A percentile compares a stretch with the other conserved stretches of the same genome.
These are phyloP conservation scores for Hygrophorus russula DNA, from an alignment of 768 basidiomycete genomes.

Conservation along the genomic window DNA sequence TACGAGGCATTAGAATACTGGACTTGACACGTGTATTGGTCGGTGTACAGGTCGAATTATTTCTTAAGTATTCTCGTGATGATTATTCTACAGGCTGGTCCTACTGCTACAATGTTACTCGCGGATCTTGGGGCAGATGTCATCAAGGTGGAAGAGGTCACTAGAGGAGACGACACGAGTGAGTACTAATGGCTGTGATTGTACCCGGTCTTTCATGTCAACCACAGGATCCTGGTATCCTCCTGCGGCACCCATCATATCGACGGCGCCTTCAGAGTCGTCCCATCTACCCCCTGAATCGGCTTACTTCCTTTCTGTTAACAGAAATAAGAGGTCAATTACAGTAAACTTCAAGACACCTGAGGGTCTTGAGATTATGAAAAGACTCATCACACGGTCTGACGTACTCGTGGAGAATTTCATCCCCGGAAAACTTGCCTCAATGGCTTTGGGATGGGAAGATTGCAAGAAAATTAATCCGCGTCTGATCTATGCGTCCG, in stretches of 20 bases:
- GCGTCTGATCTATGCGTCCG: constrained; percentile 75
- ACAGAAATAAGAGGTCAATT: constrained; percentile 83
- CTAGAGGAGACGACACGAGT: constrained; percentile 85
- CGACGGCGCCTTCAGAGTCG: constrained; percentile 39
- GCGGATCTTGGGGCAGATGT: constrained; percentile 90
- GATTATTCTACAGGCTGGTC: constrained; percentile 30
- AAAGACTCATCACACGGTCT: constrained; percentile 55
- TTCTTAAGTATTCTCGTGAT: not conserved
- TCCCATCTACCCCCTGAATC: constrained; percentile 77
- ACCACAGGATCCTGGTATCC: constrained; percentile 54
- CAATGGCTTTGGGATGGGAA: constrained; percentile 80
- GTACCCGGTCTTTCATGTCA: constrained; percentile 5
- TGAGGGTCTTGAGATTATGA: constrained; percentile 67
- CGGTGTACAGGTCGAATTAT: constrained; percentile 74
- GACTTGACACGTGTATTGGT: constrained; percentile 87
- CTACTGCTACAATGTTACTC: constrained; percentile 87
- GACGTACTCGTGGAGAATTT: constrained; percentile 91
- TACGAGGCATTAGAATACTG: constrained; percentile 72
- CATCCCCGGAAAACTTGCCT: constrained; percentile 72
- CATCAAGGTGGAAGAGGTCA: constrained; percentile 79
- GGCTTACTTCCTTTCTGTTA: constrained; percentile 84
- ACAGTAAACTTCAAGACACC: constrained; percentile 80
- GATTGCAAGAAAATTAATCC: constrained; percentile 72
- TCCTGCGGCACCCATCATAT: constrained; percentile 40
- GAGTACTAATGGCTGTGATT: constrained; percentile 15